Base-by-base conservation (phyloP, 495 filamentous ascomycete species). In the Hypoxylon crocopeplum region DNA sequence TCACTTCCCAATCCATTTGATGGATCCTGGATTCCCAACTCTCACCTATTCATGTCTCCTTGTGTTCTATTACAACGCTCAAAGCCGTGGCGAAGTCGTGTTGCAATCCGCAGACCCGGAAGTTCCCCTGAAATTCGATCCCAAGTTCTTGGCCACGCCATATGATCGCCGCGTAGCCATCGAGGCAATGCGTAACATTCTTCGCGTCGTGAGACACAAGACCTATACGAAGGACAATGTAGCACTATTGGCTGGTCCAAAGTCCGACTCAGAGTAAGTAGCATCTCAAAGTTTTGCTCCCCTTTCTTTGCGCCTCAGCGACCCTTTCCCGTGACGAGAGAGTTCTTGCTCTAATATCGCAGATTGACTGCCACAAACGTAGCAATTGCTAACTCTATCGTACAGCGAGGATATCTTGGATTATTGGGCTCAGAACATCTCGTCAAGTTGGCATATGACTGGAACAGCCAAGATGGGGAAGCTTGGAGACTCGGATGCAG, bases 381-480 rank as follows among this genome's bases (percentile, higher is more conserved):
- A n/a, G n/a, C n/a, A n/a, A n/a, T n/a, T n/a, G n/a, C n/a, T n/a
- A 34, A 34, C 32, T 11, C 32, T n/a, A 34, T 11, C 25, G 10
- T 29, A 29, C 25, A 34, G 32, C 36, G 83, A 86, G 52, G 80
- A 84, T 36, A 71, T 87, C 33, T 62, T 83, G 20, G 75, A 75
- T 15, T 73, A 72, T 60, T 79, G 77, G 71, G 61, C 58, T 59
- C 57, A 75, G 39, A 75, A 68, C 22, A 48, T 72, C 10, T 32
- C 32, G 5, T 66, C 60, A 0, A 71, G 65, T 21, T 83, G 77
- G 76, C 84, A 86, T 54, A 81, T 81, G 75, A 81, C 80, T 8
- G 82, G 84, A 0, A 88, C 84, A 2, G 75, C 73, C 36, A 83
- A 82, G 68, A 89, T 89, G 84, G 86, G 86, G 0, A 74, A 64